phyloP scores from a whole-genome alignment of 164 flowering plant genomes.

The Liriodendron chinense region DNA sequence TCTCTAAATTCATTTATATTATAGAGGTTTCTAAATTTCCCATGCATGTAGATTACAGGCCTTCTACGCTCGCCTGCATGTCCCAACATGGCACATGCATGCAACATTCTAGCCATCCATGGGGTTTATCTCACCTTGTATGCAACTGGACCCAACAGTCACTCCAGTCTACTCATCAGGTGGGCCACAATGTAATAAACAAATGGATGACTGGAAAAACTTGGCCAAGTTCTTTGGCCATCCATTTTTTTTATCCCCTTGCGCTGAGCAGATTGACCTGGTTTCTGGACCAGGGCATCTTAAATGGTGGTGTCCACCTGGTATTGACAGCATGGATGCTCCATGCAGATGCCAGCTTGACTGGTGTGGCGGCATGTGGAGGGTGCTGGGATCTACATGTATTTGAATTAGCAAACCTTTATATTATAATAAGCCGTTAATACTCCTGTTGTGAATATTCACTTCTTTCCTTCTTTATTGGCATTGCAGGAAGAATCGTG shows the following conservation, averaged over 20 bases:
- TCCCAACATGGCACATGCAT: not conserved
- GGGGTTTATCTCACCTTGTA: not conserved
- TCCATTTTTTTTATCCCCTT: not conserved
- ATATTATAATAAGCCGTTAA: not conserved
- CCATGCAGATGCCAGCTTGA: not conserved
- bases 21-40: not conserved
- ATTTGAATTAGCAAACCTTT: not conserved
- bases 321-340: not conserved
- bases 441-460: not conserved
- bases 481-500: slow-evolving; percentile 72
- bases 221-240: not conserved
- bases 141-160: not conserved
- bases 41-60: not conserved
- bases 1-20: not conserved
- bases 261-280: not conserved
- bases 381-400: not conserved
- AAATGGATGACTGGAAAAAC: not conserved
- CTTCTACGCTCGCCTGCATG: not conserved
- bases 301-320: not conserved
- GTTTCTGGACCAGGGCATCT: not conserved
- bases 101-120: not conserved
- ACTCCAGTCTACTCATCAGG: not conserved
- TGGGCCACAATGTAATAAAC: not conserved
- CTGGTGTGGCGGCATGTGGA: not conserved
- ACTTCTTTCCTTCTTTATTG: not conserved